Base-by-base conservation (phyloP, 176 grass and related monocot genomes). In the Tuctoria greenei region DNA sequence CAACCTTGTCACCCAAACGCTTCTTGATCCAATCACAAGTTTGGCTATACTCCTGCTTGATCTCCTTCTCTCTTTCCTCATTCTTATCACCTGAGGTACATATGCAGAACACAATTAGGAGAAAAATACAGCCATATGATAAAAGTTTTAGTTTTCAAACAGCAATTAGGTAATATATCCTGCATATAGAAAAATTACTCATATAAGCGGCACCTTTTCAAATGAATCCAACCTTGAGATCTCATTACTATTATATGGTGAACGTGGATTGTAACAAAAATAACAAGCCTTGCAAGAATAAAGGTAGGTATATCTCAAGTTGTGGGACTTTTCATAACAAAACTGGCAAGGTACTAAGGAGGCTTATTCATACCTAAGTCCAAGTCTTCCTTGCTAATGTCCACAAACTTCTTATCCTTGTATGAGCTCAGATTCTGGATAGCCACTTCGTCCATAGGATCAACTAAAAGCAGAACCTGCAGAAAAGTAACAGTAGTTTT, bases 11-110 rank as follows among this genome's bases (percentile, higher is more conserved):
- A 10, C 92, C 95, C 71, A 99, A 66, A 13, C 74, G 90, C 73
- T 87, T 95, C 85, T 99, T 99, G 34, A 99, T 99, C 95, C 95
- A 99, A 40, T 99, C 95, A 39, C 95, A 99, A 40, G 92, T 88
- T 57, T 92, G 87, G 61, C 87, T 78, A 41, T 86, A 95, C 86
- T 99, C 95, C 85, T 95, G 91, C 71, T 99, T 92, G 62, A 95
- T 87, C 72, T 90, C 95, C 66, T 88, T 92, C 20, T 92, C 95
- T 59, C 67, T 95, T 69, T 99, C 92, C 77, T 99, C 95, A 35
- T 99, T 74, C 55, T 86, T 99, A 50, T 99, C 87, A 84, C 95
- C 95, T 99, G 49, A 68, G 8, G 59, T 67, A 31, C 31, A 31
- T 31, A 71, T 66, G 60, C 28, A 75, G 8, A 67, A 12, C 20